Evolutionary conservation across 352 stramenopile genomes (phyloP), one percentile per base, ranked within the genome.

Genomic region (Pythium volutum): DNA sequence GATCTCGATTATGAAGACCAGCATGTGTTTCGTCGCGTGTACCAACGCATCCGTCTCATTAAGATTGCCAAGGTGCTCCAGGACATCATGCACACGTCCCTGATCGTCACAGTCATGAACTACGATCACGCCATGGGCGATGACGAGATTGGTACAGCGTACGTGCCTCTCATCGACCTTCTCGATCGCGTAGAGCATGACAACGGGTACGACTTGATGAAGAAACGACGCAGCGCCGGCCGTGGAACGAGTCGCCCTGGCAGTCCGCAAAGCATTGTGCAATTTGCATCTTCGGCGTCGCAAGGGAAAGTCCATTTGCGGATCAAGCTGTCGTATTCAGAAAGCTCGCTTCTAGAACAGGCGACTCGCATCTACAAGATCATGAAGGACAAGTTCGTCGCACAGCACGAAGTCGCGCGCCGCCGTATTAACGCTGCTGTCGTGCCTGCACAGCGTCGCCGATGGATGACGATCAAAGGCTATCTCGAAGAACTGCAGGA

Each of bases 121-220:
- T 72, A 87, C 57, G 71, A 86, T 53, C 65, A 68, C 11, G 66
- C 62, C 20, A 71, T 73, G 22, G 71, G 70, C 7, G 71, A 91
- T 56, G 70, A 80, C 1, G 66, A 77, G 22, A 66, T 91, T 15
- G 81, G 81, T 20, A 74, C 77, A 9, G 73, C 79, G 18, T 79
- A 76, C 45, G 81, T 91, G 42, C 81, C 81, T 3, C 55, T 89
- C 3, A 65, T 91, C 23, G 81, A 91, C 47, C 58, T 91, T n/a
- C 61, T 91, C 2, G 81, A 91, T 48, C 74, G 83, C 23, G 57
- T 77, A 8, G 67, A 79, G 27, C 81, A 83, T 55, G 71, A 83
- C 47, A 70, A 86, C n/a, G 57, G 69, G 26, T 91, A 91, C 64
- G 59, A 81, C 15, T 56, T 91, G 20, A 64, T 66, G 1, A 84